Percentiles rank a stretch among this genome's conserved stretches.
Conservation (phyloP, 2,329 filamentous ascomycete species). For the Penicillium sp. region DNA sequence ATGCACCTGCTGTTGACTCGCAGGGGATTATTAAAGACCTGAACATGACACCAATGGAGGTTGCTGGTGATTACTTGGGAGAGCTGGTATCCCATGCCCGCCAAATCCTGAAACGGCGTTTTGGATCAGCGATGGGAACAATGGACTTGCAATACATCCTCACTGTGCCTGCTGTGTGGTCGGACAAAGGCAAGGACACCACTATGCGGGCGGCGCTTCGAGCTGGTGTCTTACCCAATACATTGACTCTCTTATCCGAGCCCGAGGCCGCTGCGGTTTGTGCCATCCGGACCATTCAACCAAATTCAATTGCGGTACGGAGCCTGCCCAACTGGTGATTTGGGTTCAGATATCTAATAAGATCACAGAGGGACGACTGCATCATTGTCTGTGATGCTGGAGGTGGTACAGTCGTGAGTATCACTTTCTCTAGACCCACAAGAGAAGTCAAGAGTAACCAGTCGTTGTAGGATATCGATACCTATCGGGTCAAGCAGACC, state of each 20-base stretch:
- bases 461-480: slow-evolving; percentile 31
- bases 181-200: slow-evolving; percentile 32
- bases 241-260: slow-evolving; percentile 22
- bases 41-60: slow-evolving; percentile 1
- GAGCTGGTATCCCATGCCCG: slow-evolving; percentile 6
- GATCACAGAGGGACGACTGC: slow-evolving; percentile 25
- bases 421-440: neutral
- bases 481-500: slow-evolving; percentile 26
- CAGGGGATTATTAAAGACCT: neutral
- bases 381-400: slow-evolving; percentile 40
- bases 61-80: slow-evolving; percentile 13
- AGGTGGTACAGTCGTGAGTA: slow-evolving; percentile 36
- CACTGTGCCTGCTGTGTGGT: slow-evolving; percentile 35
- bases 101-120: slow-evolving; percentile 7
- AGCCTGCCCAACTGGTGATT: too few relatives aligned
- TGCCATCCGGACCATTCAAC: slow-evolving; percentile 28
- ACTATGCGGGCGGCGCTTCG: slow-evolving; percentile 24
- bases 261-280: slow-evolving; percentile 36
- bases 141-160: slow-evolving; percentile 27
- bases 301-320: slow-evolving; percentile 24
- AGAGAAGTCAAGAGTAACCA: neutral
- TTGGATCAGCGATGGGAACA: slow-evolving; percentile 7
- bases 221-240: slow-evolving; percentile 12
- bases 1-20: slow-evolving; percentile 8
- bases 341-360: neutral